Conservation (phyloP, 2,329 filamentous ascomycete species). For the Elsinoe perseae region DNA sequence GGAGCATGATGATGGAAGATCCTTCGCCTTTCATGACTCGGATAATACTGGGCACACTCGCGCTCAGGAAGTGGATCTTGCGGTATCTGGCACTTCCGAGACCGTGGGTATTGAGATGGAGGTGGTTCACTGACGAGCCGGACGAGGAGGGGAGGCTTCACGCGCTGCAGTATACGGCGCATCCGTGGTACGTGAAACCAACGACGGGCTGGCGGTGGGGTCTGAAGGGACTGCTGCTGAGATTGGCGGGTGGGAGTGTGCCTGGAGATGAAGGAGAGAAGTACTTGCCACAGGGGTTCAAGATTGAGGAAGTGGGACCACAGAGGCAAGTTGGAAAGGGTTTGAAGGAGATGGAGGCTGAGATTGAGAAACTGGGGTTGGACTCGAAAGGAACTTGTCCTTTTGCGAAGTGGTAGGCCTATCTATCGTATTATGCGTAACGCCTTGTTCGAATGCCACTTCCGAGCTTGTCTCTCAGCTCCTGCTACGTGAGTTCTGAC, state of each 20-base stretch:
- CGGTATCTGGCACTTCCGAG: slow-evolving; percentile 56
- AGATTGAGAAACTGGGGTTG: neutral
- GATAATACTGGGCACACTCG: slow-evolving; percentile 43
- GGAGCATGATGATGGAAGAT: slow-evolving; percentile 52
- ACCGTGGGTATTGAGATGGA: slow-evolving; percentile 28
- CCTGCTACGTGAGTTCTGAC: no score
- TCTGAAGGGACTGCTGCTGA: neutral
- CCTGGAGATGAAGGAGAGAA: neutral
- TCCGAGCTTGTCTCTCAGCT: no score
- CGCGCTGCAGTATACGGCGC: slow-evolving; percentile 47
- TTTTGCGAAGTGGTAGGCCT: neutral
- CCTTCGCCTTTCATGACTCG: slow-evolving; percentile 29
- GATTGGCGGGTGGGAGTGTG: neutral
- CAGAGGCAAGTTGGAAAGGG: neutral
- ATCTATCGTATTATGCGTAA: no score
- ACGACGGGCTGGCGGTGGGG: slow-evolving; percentile 17
- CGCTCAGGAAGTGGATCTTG: slow-evolving; percentile 47
- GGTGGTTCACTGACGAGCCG: slow-evolving; percentile 37
- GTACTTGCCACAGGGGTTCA: neutral
- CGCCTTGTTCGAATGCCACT: no score
- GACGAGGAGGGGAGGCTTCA: slow-evolving; percentile 49
- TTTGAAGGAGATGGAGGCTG: neutral
- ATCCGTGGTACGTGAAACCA: slow-evolving; percentile 51
- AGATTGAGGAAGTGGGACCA: neutral
- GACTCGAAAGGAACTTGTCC: neutral